Evolutionary conservation across 2,329 filamentous ascomycete species (phyloP), one percentile per base, ranked within the genome.

Genomic region (Pleoardoris graminearum): DNA sequence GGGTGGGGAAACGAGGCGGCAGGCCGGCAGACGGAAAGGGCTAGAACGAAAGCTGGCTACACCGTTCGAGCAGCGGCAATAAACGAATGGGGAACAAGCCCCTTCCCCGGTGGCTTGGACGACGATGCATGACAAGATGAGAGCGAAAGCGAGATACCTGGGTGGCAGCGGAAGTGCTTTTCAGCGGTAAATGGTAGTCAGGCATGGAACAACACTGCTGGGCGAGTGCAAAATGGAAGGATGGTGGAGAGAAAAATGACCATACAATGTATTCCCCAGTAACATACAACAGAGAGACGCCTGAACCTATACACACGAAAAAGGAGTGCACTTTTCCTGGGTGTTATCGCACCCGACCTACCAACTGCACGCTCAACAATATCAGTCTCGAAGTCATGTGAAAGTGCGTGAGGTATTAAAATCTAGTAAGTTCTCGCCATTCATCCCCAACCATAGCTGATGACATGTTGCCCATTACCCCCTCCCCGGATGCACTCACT

Each of bases 381-480:
- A 54, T 50, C 51, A 35, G 45, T 49, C 50, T 57, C 48, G 53
- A 58, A 54, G 51, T 33, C 53, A 49, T 43, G 55, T 64, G 52
- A 21, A 62, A 48, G 55, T 61, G 59, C 64, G 63, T 65, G 65
- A 61, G 56, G 52, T 61, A 71, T 70, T 70, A 69, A 61, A 65
- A 54, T 68, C 66, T 67, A 61, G 60, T 62, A 65, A 53, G 52
- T 53, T 57, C 60, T 59, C 50, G 62, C 58, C 57, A n/a, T 47
- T 62, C 57, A 57, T 69, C 64, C 61, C 68, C 68, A 68, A 72
- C n/a, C 67, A 67, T 65, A 70, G 61, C 45, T 65, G 59, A 65
- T 68, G n/a, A 59, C 63, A 69, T 68, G 57, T 51, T 63, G 60
- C 50, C 61, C 49, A 69, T 66, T 61, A 65, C 55, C 52, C 62